These are phyloP conservation scores for Alternaria sp. DNA, from an alignment of 2,329 filamentous ascomycete genomes.

Conservation along the genomic window DNA sequence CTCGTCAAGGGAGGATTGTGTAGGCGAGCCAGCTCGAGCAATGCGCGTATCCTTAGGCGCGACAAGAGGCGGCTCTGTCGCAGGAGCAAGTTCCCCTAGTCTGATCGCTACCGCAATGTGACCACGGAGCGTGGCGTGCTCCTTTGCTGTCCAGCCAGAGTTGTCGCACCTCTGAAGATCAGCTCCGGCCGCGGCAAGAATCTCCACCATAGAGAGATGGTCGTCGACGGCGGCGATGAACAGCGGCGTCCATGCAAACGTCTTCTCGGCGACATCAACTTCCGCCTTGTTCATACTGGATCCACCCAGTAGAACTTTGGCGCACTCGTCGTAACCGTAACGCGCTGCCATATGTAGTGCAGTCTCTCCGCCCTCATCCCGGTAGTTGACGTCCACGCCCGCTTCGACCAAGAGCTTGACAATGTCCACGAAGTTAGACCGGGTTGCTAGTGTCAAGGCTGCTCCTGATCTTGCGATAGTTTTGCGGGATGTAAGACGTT, in stretches of 20 bases:
- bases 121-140: conserved; percentile 89
- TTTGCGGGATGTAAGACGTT: conserved; percentile 70
- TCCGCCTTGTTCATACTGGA: conserved; percentile 74
- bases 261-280: conserved; percentile 78
- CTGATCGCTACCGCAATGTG: conserved; percentile 80
- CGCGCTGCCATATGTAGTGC: conserved; percentile 90
- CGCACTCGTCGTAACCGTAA: conserved; percentile 83
- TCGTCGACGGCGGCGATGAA: conserved; percentile 93
- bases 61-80: conserved; percentile 33
- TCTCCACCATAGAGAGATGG: conserved; percentile 73
- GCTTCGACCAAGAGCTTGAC: conserved; percentile 87
- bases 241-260: conserved; percentile 93
- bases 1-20: conserved; percentile 65
- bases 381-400: conserved; percentile 91
- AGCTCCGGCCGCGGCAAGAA: conserved; percentile 79
- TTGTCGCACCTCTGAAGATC: conserved; percentile 77
- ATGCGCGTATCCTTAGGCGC: conserved; percentile 35
- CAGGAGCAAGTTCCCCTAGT: conserved; percentile 64
- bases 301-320: conserved; percentile 74
- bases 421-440: conserved; percentile 83
- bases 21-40: conserved; percentile 50
- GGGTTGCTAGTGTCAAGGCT: conserved; percentile 86
- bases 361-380: conserved; percentile 87
- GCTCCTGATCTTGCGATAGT: conserved; percentile 81
- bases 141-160: conserved; percentile 92